A percentile compares a stretch with the other conserved stretches of the same genome.
Evolutionary conservation across 192 early-diverging fungal genomes (phyloP).

Genomic region (Entomortierella beljakovae): DNA sequence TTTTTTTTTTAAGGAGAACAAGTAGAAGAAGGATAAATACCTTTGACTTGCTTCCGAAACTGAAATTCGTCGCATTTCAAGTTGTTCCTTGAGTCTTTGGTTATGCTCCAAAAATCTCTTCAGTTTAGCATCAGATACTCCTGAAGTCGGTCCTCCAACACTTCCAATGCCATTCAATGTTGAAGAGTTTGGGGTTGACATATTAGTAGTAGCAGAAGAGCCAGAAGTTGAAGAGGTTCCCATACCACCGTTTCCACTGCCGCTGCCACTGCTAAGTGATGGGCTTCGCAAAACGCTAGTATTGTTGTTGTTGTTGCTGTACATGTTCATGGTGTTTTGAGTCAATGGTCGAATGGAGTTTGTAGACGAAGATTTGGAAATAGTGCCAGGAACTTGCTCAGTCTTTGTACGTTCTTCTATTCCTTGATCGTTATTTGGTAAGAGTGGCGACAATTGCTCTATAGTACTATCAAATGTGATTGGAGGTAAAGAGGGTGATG

Average conservation of each 20-base stretch:
- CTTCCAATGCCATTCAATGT: slow-evolving; percentile 17
- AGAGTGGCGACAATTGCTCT: neutral
- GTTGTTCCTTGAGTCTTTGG: slow-evolving; percentile 78
- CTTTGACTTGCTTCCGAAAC: slow-evolving; percentile 76
- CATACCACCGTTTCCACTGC: neutral
- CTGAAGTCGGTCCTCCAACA: slow-evolving; percentile 1
- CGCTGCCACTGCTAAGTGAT: slow-evolving; percentile 13
- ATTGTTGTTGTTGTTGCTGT: slow-evolving; percentile 6
- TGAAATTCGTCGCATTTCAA: slow-evolving; percentile 80
- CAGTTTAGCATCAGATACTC: slow-evolving; percentile 73
- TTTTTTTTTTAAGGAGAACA: no score
- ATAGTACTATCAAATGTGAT: neutral
- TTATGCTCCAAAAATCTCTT: slow-evolving; percentile 79
- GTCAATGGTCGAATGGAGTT: neutral
- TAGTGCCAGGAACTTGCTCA: no score
- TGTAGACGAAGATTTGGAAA: no score
- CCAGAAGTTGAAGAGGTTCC: slow-evolving; percentile 5
- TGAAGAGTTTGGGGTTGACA: slow-evolving; percentile 6
- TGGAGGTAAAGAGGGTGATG: slow-evolving; percentile 1
- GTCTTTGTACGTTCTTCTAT: neutral
- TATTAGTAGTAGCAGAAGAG: slow-evolving; percentile 35
- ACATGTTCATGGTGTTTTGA: neutral
- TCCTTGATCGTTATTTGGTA: neutral
- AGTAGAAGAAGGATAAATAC: no score
- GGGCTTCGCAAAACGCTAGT: slow-evolving; percentile 16